Evolutionary conservation across 306 rosid species (phyloP).

Genomic region (Cucurbita moschata): DNA sequence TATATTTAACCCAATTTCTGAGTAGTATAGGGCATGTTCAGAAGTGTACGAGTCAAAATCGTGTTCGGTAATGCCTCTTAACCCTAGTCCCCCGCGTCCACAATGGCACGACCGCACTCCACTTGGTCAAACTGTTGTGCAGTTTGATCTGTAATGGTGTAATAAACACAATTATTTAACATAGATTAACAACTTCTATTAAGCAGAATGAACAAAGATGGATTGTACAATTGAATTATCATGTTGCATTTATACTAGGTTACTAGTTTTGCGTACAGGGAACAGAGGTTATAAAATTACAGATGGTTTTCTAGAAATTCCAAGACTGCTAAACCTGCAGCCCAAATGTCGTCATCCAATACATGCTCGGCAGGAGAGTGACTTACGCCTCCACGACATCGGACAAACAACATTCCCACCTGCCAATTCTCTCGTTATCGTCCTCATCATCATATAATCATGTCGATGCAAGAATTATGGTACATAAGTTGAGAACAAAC

Average conservation of each 20-base stretch:
- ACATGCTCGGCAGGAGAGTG: conserved; percentile 88
- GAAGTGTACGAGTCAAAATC: not conserved
- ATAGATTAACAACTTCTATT: not conserved
- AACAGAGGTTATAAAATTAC: not conserved
- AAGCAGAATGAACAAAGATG: not conserved
- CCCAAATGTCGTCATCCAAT: conserved; percentile 72
- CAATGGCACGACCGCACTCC: not conserved
- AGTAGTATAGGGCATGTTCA: not conserved
- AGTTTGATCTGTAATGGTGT: not conserved
- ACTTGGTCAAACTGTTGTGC: not conserved
- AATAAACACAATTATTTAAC: not conserved
- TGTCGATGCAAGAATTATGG: not conserved
- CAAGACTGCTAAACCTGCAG: conserved; percentile 58
- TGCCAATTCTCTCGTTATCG: conserved; percentile 16
- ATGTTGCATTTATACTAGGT: not conserved
- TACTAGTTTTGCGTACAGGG: not conserved
- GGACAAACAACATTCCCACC: conserved; percentile 89
- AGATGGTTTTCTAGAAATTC: conserved; percentile 47
- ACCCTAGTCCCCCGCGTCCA: not conserved
- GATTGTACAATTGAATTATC: not conserved
- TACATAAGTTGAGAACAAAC: conserved; percentile 17
- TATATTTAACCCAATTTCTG: not conserved
- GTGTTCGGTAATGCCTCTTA: too few species aligned
- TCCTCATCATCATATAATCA: not conserved
- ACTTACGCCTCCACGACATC: conserved; percentile 84